Conservation (phyloP, 257 asterid genomes). For the Gardenia jasminoides region DNA sequence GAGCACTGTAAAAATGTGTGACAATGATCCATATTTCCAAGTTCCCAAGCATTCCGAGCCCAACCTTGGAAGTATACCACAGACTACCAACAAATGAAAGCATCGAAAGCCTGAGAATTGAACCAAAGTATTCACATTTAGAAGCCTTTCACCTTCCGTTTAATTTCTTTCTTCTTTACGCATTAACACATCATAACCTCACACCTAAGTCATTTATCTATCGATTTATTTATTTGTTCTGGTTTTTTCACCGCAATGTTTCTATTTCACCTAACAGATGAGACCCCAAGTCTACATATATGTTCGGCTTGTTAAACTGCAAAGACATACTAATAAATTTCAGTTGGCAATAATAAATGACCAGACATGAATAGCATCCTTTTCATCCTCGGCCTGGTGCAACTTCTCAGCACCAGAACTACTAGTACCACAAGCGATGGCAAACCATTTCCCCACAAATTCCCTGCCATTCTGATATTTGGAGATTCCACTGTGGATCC, state of each 20-base stretch:
- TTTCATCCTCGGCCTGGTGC: constrained; percentile 25
- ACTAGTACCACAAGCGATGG: constrained; percentile 12
- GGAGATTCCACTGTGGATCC: constrained; percentile 75
- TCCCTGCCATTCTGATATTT: constrained; percentile 51
- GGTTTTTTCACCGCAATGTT: neutral
- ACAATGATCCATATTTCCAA: constrained; percentile 6
- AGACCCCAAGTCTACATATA: neutral
- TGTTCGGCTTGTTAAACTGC: neutral
- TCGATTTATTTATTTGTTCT: too few species aligned
- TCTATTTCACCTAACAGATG: constrained; percentile 3
- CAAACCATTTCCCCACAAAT: constrained; percentile 22
- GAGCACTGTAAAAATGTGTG: neutral
- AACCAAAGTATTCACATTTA: constrained; percentile 15
- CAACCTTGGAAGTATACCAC: neutral
- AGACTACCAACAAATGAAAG: neutral
- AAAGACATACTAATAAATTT: neutral
- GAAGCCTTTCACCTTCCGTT: constrained; percentile 2
- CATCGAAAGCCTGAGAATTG: neutral
- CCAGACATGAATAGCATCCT: constrained; percentile 1
- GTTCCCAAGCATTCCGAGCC: constrained; percentile 15
- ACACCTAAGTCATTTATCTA: neutral
- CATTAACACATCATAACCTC: constrained; percentile 8
- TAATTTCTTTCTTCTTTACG: constrained; percentile 7
- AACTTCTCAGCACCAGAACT: constrained; percentile 15
- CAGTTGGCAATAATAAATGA: constrained; percentile 16